Conservation (phyloP, 2,329 filamentous ascomycete species). For the Boeremia lycopersici region DNA sequence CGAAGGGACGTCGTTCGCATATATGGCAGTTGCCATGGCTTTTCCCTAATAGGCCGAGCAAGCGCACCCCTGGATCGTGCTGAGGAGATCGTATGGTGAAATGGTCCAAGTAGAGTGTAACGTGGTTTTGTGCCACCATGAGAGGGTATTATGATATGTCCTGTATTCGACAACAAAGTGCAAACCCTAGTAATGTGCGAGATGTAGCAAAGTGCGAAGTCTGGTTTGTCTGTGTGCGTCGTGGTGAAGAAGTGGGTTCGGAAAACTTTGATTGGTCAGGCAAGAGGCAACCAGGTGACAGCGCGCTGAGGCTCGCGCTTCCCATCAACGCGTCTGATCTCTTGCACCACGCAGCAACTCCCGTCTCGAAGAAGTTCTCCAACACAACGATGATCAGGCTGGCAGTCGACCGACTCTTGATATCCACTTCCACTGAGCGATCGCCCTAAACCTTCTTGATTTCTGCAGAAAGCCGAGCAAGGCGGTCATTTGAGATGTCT, state of each 20-base stretch:
- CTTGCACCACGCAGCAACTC: conserved; percentile 4
- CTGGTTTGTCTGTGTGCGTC: neutral
- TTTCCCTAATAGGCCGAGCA: neutral
- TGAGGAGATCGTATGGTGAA: neutral
- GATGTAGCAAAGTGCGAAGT: neutral
- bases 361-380: neutral
- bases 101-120: neutral
- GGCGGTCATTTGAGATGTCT: conserved; percentile 31
- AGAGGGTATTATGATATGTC: neutral
- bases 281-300: conserved; percentile 23
- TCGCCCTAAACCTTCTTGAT: neutral
- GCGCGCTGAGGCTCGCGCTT: conserved; percentile 21
- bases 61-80: neutral
- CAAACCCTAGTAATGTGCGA: neutral
- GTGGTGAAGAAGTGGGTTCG: neutral
- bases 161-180: neutral
- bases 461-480: neutral
- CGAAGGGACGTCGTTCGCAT: neutral
- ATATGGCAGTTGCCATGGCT: conserved; percentile 11
- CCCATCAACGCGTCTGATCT: conserved; percentile 17
- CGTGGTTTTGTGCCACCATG: conserved; percentile 1
- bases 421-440: neutral
- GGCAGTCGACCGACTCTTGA: neutral
- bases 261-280: conserved; percentile 16
- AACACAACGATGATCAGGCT: conserved; percentile 4